Base-by-base conservation (phyloP, 2,329 filamentous ascomycete species). In the Hypoxylon sp. region DNA sequence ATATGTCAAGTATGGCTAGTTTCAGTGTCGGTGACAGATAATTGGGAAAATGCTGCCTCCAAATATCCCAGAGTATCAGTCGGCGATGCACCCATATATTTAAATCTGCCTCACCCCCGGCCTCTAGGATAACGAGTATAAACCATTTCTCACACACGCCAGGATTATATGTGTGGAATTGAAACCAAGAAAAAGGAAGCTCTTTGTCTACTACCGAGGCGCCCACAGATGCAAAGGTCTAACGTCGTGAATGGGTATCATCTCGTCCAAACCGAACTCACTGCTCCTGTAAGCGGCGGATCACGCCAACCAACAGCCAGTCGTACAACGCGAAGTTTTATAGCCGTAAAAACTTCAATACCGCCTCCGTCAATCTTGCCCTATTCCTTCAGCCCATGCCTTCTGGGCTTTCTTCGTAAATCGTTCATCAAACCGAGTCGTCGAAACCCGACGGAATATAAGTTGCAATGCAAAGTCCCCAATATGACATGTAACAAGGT, bases 391-490 rank as follows among this genome's bases (percentile, higher is more conserved):
- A 32, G 8, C 52, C 44, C 32, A 26, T 38, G 30, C n/a, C n/a
- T 20, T 20, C 9, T 26, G 12, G 24, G 32, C 20, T 30, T 16
- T 12, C 20, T 30, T 53, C 32, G 20, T n/a, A 53, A 30, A 11
- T 4, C 44, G 30, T 49, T n/a, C 57, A 20, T 61, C 26, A 24
- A 24, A 42, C 14, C 46, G 14, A 55, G 2, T 18, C 16, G 14
- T 16, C 24, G 9, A 33, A 9, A 44, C 18, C 38, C 44, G 9
- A 30, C 49, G 16, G 32, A 32, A 36, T 53, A 48, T 16, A 11
- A 16, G 51, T 26, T 32, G 49, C 36, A n/a, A 20, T 55, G 51
- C 36, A 46, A 45, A 46, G n/a, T 33, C 53, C 16, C 46, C 45
- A 48, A 28, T 49, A 30, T n/a, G 28, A 24, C 11, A 38, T 44